phyloP scores from a whole-genome alignment of 768 basidiomycete genomes.

The Lactifluus pinguis region DNA sequence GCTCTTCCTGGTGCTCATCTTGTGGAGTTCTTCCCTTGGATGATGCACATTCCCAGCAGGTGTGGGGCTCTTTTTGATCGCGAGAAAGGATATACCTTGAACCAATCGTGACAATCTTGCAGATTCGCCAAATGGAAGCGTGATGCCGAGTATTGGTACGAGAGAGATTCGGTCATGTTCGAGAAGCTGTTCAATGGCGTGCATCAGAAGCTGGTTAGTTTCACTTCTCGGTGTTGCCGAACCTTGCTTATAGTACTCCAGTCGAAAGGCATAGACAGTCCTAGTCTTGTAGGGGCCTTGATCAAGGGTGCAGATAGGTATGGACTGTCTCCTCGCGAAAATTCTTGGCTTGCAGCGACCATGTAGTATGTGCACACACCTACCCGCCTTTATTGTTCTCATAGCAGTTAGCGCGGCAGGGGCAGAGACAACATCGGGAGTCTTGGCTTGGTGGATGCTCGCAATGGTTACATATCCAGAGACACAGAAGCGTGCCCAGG shows the following conservation, averaged over 20 bases:
- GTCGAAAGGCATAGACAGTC: slow-evolving; percentile 11
- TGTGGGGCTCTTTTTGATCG: neutral
- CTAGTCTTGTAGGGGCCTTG: slow-evolving; percentile 1
- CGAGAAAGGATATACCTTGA: neutral
- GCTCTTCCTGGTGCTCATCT: slow-evolving; percentile 16
- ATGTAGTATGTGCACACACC: neutral
- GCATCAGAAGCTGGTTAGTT: slow-evolving; percentile 7
- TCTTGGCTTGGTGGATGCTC: slow-evolving; percentile 9
- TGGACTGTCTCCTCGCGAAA: slow-evolving; percentile 7
- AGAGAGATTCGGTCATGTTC: slow-evolving; percentile 14
- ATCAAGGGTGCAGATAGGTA: slow-evolving; percentile 9
- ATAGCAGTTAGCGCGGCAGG: neutral
- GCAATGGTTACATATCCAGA: slow-evolving; percentile 10
- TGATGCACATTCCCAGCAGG: slow-evolving; percentile 17
- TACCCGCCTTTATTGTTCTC: neutral
- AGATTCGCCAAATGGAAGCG: slow-evolving; percentile 21
- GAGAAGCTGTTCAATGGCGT: slow-evolving; percentile 9
- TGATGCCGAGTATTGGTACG: slow-evolving; percentile 17
- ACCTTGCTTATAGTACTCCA: neutral
- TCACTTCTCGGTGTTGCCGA: neutral
- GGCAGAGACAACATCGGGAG: neutral
- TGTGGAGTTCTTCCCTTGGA: slow-evolving; percentile 19
- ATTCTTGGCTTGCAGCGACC: slow-evolving; percentile 2
- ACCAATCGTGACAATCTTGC: neutral
- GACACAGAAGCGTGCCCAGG: slow-evolving; percentile 6